A percentile compares a stretch with the other conserved stretches of the same genome.
These are phyloP conservation scores for Tylopilus subfusipes DNA, from an alignment of 768 basidiomycete species.

Conservation along the genomic window DNA sequence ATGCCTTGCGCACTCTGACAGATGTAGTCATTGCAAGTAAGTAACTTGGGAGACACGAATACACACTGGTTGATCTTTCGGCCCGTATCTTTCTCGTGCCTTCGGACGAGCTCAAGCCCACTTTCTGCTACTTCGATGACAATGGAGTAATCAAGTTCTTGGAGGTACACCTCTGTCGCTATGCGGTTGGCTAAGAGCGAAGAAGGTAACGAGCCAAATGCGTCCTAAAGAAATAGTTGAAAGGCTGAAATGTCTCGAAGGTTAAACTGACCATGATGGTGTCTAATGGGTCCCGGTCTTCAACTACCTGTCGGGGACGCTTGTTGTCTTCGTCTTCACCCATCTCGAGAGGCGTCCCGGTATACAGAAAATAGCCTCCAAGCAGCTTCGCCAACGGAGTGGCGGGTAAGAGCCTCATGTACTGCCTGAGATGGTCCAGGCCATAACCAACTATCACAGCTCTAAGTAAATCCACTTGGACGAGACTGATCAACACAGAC, in stretches of 20 bases:
- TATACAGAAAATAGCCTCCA: slow-evolving; percentile 65
- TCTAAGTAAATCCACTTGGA: neutral
- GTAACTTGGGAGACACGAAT: neutral
- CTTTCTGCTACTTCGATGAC: slow-evolving; percentile 69
- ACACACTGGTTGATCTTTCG: slow-evolving; percentile 48
- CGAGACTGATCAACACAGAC: slow-evolving; percentile 41
- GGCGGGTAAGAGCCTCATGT: slow-evolving; percentile 61
- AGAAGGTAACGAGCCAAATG: slow-evolving; percentile 45
- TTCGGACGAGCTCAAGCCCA: slow-evolving; percentile 55
- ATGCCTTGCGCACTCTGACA: slow-evolving; percentile 58
- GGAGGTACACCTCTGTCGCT: slow-evolving; percentile 58
- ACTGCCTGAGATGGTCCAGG: slow-evolving; percentile 51
- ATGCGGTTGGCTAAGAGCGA: slow-evolving; percentile 69
- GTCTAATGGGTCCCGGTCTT: slow-evolving; percentile 54
- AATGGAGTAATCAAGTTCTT: slow-evolving; percentile 70
- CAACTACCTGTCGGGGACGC: slow-evolving; percentile 10
- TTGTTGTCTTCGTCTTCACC: slow-evolving; percentile 26
- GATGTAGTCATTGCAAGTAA: neutral
- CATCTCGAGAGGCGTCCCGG: slow-evolving; percentile 43
- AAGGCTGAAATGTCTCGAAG: neutral
- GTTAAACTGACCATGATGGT: slow-evolving; percentile 52
- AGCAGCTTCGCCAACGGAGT: slow-evolving; percentile 56
- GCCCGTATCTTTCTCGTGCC: slow-evolving; percentile 55
- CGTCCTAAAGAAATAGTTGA: slow-evolving; percentile 43
- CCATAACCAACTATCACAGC: slow-evolving; percentile 57